Base-by-base conservation (phyloP, 805 yeast genomes). In the Spathaspora boniae region DNA sequence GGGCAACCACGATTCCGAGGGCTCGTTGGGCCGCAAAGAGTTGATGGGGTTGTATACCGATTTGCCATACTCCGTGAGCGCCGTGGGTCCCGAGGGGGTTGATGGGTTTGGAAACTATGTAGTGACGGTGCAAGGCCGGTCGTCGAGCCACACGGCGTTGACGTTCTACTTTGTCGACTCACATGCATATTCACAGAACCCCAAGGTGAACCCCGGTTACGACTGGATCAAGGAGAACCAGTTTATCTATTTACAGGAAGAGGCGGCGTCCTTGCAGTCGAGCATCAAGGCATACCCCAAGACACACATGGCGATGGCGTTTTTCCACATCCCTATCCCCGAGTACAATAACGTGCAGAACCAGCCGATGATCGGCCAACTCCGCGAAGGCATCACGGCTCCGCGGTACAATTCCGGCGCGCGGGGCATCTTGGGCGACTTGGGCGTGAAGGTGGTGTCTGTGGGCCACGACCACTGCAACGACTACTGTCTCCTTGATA, bases 401-500 rank as follows among this genome's bases (percentile, higher is more conserved):
- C 93, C 97, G 4, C 65, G 54, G 20, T 69, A 74, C 52, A 82
- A 89, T 53, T 65, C 87, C 0, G 82, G 84, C 6, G 82, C 83
- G 34, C 65, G 87, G 34, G 60, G 70, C 6, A 60, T 74, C 0
- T 62, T 93, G 17, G 69, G 70, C 5, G 62, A 72, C n/a, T 43
- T 85, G 6, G 94, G 91, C 0, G 88, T 93, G 1, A 64, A 74
- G 20, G 86, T 86, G 0, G 76, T 80, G 0, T 69, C 82, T 36
- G 95, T 86, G 11, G 98, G 98, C 0, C 98, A 93, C 56, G 98
- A 93, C 52, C 98, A 93, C 56, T 85, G 87, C 48, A 93, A 93
- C 58, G 98, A 93, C 53, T 93, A 75, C 55, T 93, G 98, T 59
- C 60, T 86, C 40, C 59, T 70, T 34, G 83, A 84, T 45, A 56